phyloP scores from a whole-genome alignment of 2,329 filamentous ascomycete species.

The Nemania sp. region DNA sequence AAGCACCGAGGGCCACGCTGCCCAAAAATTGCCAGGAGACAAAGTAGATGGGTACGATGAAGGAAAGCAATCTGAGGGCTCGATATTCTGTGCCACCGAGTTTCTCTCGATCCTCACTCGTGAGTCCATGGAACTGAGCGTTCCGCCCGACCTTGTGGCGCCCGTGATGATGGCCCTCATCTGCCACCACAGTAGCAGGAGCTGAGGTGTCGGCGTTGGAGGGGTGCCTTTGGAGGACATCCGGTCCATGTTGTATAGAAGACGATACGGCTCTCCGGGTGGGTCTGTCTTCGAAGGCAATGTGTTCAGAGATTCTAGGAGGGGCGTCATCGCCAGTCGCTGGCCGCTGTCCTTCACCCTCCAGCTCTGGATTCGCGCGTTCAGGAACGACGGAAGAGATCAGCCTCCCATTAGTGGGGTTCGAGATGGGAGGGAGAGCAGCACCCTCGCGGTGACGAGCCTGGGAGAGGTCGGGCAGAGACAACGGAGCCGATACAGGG shows the following conservation, averaged over 20 bases:
- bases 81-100: constrained; percentile 68
- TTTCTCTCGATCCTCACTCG: constrained; percentile 46
- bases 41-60: constrained; percentile 65
- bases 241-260: constrained; percentile 26
- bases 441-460: background rate
- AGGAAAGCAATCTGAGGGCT: constrained; percentile 62
- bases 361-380: background rate
- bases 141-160: constrained; percentile 45
- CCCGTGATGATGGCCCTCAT: constrained; percentile 39
- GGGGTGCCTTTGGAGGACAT: constrained; percentile 26
- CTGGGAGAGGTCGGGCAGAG: background rate
- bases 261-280: constrained; percentile 25
- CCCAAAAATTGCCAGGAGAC: constrained; percentile 52
- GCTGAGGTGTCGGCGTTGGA: constrained; percentile 18
- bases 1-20: constrained; percentile 57
- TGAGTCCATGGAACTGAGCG: constrained; percentile 35
- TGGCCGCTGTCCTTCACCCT: background rate
- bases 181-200: constrained; percentile 25
- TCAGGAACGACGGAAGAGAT: constrained; percentile 29
- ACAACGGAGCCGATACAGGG: constrained; percentile 9
- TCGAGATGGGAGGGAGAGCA: constrained; percentile 30
- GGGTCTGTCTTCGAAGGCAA: constrained; percentile 33
- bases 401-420: constrained; percentile 29
- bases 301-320: constrained; percentile 26
- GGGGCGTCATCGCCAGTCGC: background rate